Evolutionary conservation across 495 filamentous ascomycete species (phyloP), one percentile per base, ranked within the genome.

Genomic region (Saxophila tyrrhenica): DNA sequence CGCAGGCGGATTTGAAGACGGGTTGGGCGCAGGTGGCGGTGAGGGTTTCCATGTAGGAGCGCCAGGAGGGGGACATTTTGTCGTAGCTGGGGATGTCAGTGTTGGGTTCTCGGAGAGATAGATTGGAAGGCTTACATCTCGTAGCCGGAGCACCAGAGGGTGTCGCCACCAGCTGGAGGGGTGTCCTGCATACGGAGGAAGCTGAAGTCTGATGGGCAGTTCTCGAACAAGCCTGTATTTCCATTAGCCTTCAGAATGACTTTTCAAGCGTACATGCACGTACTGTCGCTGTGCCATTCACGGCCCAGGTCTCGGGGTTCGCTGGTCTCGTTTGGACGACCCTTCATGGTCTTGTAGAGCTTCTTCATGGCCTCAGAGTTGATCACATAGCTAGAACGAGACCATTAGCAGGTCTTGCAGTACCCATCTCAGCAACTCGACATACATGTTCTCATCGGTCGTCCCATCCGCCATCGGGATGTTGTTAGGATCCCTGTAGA

Each of bases 111-210:
- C 7, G 41, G 41, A 9, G 8, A 17, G 19, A 44, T 8, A 7
- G 41, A 44, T n/a, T 17, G 17, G 7, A 44, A 7, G 15, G 44
- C 41, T 23, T 19, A 54, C 7, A 87, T 71, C 61, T 89, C 85
- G 62, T 89, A 89, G n/a, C 82, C 84, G 0, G 79, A 83, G 16
- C 82, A 84, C 82, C 82, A 87, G 19, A 58, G 47, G 16, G 80
- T 81, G 21, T 62, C 48, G n/a, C 41, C 55, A 45, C 48, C 48
- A 5, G 35, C 25, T 11, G 54, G 48, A 23, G 51, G 51, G 13
- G 51, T 53, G 23, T 53, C 51, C 25, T 53, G 51, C 51, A 53
- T 53, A 20, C 52, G 41, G 15, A 54, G 25, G 44, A 54, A 54
- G 19, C 24, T 38, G 43, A 54, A 54, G 52, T 54, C 52, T 7